A percentile compares a stretch with the other conserved stretches of the same genome.
Conservation (phyloP, 1,284 basidiomycete genomes). For the Heterobasidion parviporum region DNA sequence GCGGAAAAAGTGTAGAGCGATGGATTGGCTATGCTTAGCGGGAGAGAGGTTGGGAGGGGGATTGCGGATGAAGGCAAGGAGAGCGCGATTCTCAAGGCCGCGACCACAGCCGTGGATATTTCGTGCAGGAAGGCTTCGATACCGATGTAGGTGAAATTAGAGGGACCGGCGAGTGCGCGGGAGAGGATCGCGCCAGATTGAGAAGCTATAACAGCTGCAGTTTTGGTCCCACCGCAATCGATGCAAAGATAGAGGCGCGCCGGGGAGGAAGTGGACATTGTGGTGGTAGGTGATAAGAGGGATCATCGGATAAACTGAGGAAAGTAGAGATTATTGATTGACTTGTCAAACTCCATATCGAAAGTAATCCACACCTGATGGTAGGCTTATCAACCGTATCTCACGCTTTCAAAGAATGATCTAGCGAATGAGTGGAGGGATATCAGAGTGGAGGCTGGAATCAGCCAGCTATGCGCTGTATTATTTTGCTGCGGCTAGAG, state of each 20-base stretch:
- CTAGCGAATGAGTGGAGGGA: too few relatives aligned
- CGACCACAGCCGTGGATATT: slow-evolving; percentile 39
- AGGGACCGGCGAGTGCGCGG: slow-evolving; percentile 56
- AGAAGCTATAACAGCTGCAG: slow-evolving; percentile 58
- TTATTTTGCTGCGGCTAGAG: too few relatives aligned
- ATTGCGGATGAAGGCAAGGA: slow-evolving; percentile 19
- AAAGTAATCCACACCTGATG: too few relatives aligned
- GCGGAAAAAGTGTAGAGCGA: slow-evolving; percentile 39
- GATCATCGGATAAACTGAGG: too few relatives aligned
- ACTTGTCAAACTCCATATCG: too few relatives aligned
- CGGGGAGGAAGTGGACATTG: neutral
- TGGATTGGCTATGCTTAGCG: neutral
- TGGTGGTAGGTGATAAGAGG: too few relatives aligned
- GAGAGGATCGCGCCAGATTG: slow-evolving; percentile 47
- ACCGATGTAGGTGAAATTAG: slow-evolving; percentile 60
- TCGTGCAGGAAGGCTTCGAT: slow-evolving; percentile 37
- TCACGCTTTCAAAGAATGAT: too few relatives aligned
- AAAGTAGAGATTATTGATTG: too few relatives aligned
- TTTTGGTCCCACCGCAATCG: slow-evolving; percentile 80
- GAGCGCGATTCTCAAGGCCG: slow-evolving; percentile 40
- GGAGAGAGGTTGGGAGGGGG: neutral
- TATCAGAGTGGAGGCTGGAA: too few relatives aligned
- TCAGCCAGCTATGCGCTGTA: too few relatives aligned
- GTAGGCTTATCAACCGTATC: too few relatives aligned
- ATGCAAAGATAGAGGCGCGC: slow-evolving; percentile 56